These are phyloP conservation scores for Syzygium malaccense DNA, from an alignment of 441 rosid genomes.

Conservation along the genomic window DNA sequence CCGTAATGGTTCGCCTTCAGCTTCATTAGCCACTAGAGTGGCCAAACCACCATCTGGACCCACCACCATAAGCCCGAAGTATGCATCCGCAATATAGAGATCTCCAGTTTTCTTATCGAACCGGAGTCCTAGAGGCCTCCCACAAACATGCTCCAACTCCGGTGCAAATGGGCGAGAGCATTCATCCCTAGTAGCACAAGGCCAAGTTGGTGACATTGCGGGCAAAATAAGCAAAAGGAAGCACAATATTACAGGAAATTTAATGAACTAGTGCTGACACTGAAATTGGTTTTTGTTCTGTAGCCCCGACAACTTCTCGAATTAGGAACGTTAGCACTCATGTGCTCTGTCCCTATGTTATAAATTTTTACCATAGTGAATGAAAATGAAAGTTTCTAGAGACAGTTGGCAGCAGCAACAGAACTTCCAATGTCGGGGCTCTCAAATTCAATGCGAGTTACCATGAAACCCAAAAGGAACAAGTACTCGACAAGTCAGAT, in stretches of 20 bases:
- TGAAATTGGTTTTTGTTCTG: neutral
- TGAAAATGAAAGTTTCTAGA: neutral
- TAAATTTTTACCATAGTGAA: neutral
- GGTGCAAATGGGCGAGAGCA: constrained; percentile 62
- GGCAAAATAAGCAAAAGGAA: neutral
- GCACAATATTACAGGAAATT: neutral
- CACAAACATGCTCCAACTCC: constrained; percentile 71
- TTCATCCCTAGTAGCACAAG: constrained; percentile 23
- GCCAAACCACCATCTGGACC: constrained; percentile 70
- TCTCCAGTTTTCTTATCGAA: constrained; percentile 55
- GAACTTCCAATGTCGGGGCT: neutral
- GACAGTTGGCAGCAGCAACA: neutral
- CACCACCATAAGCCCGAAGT: constrained; percentile 53
- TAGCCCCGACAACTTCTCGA: neutral
- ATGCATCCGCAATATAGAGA: constrained; percentile 74
- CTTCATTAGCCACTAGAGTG: constrained; percentile 38
- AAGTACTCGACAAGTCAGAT: neutral
- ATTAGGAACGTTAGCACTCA: neutral
- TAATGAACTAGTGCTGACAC: neutral
- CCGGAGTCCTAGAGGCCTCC: constrained; percentile 62
- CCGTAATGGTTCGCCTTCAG: constrained; percentile 38
- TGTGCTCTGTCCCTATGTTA: neutral
- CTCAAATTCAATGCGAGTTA: neutral
- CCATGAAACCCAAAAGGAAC: neutral
- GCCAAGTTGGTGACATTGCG: neutral